phyloP scores from a whole-genome alignment of 2,329 filamentous ascomycete genomes.

The Shiraia sp. region DNA sequence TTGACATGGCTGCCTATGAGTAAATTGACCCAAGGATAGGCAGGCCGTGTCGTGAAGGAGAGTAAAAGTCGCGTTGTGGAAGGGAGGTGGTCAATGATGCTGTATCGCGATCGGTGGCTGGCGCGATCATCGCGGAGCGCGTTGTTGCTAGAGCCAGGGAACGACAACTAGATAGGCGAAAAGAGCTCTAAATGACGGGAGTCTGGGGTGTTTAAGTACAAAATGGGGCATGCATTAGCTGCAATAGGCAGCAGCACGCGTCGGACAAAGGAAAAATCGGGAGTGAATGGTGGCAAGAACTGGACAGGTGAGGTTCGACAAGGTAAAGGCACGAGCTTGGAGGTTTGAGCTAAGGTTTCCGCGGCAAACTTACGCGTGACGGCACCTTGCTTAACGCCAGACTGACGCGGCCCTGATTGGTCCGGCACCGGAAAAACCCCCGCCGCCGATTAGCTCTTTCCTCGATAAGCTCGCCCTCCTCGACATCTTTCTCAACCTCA shows the following conservation, averaged over 20 bases:
- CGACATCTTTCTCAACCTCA: slow-evolving; percentile 31
- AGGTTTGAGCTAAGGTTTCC: slow-evolving; percentile 19
- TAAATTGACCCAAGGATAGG: slow-evolving; percentile 9
- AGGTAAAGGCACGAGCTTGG: slow-evolving; percentile 27
- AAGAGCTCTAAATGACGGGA: slow-evolving; percentile 13
- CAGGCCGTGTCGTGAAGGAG: slow-evolving; percentile 20
- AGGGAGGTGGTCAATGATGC: slow-evolving; percentile 30
- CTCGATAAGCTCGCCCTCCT: slow-evolving; percentile 23
- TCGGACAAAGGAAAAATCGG: slow-evolving; percentile 14
- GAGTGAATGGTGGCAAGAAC: slow-evolving; percentile 12
- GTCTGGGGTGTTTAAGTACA: slow-evolving; percentile 3
- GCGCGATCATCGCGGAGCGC: slow-evolving; percentile 42
- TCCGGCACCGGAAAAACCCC: slow-evolving; percentile 22
- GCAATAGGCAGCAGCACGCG: slow-evolving; percentile 21
- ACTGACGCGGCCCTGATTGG: slow-evolving; percentile 29
- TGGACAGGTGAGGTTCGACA: slow-evolving; percentile 20
- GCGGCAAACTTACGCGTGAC: slow-evolving; percentile 22
- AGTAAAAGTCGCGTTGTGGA: slow-evolving; percentile 19
- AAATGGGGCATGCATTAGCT: background rate
- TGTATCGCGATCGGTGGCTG: slow-evolving; percentile 40
- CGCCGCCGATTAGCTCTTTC: slow-evolving; percentile 12
- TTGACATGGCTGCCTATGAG: slow-evolving; percentile 38
- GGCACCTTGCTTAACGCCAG: slow-evolving; percentile 16
- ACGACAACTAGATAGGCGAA: slow-evolving; percentile 10
- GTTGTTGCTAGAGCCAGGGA: slow-evolving; percentile 27